A percentile compares a stretch with the other conserved stretches of the same genome.
Evolutionary conservation across 768 basidiomycete genomes (phyloP).

Genomic region (Rhodotorula graminis): DNA sequence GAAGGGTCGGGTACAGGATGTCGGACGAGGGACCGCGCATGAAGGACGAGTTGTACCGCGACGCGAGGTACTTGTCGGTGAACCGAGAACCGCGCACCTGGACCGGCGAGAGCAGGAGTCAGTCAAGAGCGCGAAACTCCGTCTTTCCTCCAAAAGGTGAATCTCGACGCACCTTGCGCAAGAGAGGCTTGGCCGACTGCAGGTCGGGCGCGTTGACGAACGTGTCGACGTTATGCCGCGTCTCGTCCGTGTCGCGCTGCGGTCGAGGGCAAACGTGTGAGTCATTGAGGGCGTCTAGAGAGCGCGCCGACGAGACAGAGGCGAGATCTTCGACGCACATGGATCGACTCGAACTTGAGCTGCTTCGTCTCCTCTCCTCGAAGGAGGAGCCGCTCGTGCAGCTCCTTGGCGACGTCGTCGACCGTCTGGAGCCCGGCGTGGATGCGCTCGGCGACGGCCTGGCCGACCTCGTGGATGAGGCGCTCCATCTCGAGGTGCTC

Average conservation of each 20-base stretch:
- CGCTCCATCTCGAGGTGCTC: constrained; percentile 99
- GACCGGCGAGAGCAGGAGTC: not conserved
- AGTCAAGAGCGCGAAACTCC: not conserved
- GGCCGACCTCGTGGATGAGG: constrained; percentile 86
- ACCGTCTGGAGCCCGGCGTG: constrained; percentile 90
- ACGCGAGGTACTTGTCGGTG: constrained; percentile 89
- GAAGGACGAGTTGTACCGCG: constrained; percentile 48
- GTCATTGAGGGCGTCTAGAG: no score
- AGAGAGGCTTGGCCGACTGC: constrained; percentile 65
- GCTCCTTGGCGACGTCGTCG: constrained; percentile 88
- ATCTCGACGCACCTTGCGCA: constrained; percentile 65
- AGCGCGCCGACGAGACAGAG: no score
- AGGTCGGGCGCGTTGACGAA: constrained; percentile 66
- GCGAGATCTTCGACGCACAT: constrained; percentile 46
- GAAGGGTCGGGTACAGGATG: constrained; percentile 24
- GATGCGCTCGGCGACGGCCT: constrained; percentile 86
- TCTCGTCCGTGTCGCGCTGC: constrained; percentile 72
- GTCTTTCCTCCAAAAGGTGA: no score
- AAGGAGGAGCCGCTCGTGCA: constrained; percentile 83
- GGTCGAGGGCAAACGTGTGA: not conserved
- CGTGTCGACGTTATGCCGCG: constrained; percentile 79
- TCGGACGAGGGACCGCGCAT: constrained; percentile 43
- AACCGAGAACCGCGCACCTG: constrained; percentile 93
- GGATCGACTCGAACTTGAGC: constrained; percentile 92
- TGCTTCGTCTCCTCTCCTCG: constrained; percentile 96